Percentiles rank a stretch among this genome's conserved stretches.
Conservation (phyloP, 768 basidiomycete species). For the Tylopilus felleus region DNA sequence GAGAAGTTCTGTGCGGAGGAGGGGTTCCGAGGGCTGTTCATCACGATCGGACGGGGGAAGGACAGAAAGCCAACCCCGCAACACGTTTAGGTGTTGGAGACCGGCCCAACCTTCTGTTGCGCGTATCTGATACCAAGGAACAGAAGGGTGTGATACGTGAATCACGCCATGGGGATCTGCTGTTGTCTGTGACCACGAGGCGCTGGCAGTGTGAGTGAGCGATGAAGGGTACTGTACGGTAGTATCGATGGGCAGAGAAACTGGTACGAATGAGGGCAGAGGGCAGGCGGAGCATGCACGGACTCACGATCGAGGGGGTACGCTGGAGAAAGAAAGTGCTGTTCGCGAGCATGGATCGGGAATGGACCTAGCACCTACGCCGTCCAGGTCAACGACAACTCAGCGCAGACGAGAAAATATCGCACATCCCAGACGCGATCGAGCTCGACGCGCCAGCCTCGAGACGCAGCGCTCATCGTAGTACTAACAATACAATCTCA, state of each 20-base stretch:
- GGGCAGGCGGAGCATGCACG: not conserved
- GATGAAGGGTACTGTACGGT: constrained; percentile 57
- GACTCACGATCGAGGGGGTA: constrained; percentile 64
- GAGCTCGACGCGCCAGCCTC: constrained; percentile 24
- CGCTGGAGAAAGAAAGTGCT: constrained; percentile 75
- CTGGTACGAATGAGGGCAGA: constrained; percentile 4
- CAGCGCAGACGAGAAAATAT: not conserved
- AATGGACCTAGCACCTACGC: constrained; percentile 76
- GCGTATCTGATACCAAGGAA: constrained; percentile 66
- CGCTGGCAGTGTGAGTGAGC: constrained; percentile 35
- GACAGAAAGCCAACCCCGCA: constrained; percentile 62
- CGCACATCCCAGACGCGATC: constrained; percentile 30
- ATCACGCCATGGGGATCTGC: constrained; percentile 47
- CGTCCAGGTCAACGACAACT: not conserved
- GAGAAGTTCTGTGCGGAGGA: constrained; percentile 56
- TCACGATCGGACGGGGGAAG: constrained; percentile 37
- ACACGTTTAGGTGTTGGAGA: constrained; percentile 73
- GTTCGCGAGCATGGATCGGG: constrained; percentile 80
- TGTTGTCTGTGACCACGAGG: constrained; percentile 52
- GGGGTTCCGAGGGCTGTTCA: constrained; percentile 31
- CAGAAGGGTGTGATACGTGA: constrained; percentile 58
- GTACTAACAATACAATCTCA: not conserved
- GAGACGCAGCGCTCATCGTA: constrained; percentile 8
- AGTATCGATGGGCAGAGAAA: constrained; percentile 10
- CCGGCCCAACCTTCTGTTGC: constrained; percentile 84